These are phyloP conservation scores for Colletotrichum abscissum DNA, from an alignment of 2,329 filamentous ascomycete species.

Conservation along the genomic window DNA sequence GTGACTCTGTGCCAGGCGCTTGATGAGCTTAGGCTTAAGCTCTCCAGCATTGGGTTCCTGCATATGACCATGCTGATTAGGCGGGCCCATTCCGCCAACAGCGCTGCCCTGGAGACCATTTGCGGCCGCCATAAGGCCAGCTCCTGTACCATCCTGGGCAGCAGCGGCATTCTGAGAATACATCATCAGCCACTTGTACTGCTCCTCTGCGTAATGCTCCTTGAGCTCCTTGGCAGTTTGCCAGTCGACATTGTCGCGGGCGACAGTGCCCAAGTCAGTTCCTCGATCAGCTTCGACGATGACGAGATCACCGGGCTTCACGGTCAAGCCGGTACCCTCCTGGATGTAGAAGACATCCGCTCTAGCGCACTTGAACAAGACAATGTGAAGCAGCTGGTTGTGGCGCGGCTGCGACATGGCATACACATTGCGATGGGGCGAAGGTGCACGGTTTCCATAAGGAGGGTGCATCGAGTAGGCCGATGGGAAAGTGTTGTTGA, in stretches of 20 bases:
- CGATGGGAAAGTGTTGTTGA: slow-evolving; percentile 56
- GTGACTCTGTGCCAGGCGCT: slow-evolving; percentile 90
- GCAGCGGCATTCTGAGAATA: slow-evolving; percentile 84
- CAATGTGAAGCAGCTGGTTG: slow-evolving; percentile 84
- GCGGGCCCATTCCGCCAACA: slow-evolving; percentile 82
- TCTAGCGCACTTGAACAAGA: slow-evolving; percentile 95
- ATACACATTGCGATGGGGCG: slow-evolving; percentile 72
- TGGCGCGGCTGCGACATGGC: slow-evolving; percentile 70
- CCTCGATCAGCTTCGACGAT: slow-evolving; percentile 98
- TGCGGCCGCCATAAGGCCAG: slow-evolving; percentile 72
- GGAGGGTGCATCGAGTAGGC: slow-evolving; percentile 57
- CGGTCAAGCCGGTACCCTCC: slow-evolving; percentile 90
- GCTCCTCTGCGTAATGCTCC: slow-evolving; percentile 91
- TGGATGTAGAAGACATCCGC: slow-evolving; percentile 98
- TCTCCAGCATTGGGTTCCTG: slow-evolving; percentile 79
- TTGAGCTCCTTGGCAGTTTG: slow-evolving; percentile 89
- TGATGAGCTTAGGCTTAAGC: slow-evolving; percentile 96
- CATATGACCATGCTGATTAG: slow-evolving; percentile 74
- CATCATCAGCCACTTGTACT: slow-evolving; percentile 99
- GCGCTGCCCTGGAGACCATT: slow-evolving; percentile 75
- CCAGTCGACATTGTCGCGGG: slow-evolving; percentile 88
- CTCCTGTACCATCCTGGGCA: slow-evolving; percentile 69
- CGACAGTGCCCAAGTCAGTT: slow-evolving; percentile 93
- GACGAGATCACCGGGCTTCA: slow-evolving; percentile 92
- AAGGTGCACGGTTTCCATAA: slow-evolving; percentile 64